Evolutionary conservation across 495 filamentous ascomycete genomes (phyloP), one percentile per base, ranked within the genome.

Genomic region (Penicillium atrosanguineum): DNA sequence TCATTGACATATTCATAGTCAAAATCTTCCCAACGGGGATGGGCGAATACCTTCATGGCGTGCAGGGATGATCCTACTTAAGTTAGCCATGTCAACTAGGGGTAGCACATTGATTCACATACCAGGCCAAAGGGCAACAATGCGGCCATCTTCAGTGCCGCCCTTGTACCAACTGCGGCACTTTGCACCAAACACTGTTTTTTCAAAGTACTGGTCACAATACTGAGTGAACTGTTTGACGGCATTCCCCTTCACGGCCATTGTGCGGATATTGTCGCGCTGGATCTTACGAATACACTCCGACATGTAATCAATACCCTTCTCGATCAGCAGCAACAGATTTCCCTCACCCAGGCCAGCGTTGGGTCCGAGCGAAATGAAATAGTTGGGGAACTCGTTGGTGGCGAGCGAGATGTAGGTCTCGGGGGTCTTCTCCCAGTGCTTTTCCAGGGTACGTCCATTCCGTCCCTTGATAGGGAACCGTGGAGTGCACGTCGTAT

Each of bases 331-430:
- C 23, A 75, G 57, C 21, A 76, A 63, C 14, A 77, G 52, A 18
- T 73, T 77, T 7, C 77, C 78, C 44, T 78, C 77, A 1, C 72
- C 78, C 8, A 80, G 60, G 1, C 71, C 69, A 9, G 74, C 65
- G 46, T 81, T 81, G 6, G 73, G 73, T 1, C 76, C 75, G 12
- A 79, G 57, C 41, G 72, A 69, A 34, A 82, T 76, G 63, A 86
- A 87, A 57, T 84, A 83, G 53, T 88, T 88, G 3, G 86, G 85
- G 60, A 88, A 88, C 0, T 73, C 78, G 46, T 85, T 77, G 2
- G 83, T 73, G 5, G 83, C 80, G 14, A 82, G 69, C 15, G 79
- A 82, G 31, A 84, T 73, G 53, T 89, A 87, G 4, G 76, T 78
- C 53, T 80, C 79, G 0, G 82, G 69, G 0, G 73, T 73, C 14